phyloP scores from a whole-genome alignment of 441 rosid genomes.

The Pelargonium exstipulatum region DNA sequence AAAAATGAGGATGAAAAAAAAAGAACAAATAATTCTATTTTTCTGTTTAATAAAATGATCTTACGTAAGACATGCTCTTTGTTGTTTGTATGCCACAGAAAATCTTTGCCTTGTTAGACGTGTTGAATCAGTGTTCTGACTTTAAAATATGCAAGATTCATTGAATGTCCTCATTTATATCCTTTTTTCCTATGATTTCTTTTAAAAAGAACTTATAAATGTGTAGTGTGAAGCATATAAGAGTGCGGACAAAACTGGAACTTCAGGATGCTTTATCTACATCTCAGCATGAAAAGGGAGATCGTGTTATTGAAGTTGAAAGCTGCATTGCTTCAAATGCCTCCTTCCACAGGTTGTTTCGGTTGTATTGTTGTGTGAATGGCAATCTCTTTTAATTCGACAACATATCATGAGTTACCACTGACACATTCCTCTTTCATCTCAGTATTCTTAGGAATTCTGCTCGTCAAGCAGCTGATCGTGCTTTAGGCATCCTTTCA shows the following conservation, averaged over 20 bases:
- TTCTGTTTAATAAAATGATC: no score
- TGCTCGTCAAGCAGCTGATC: conserved; percentile 57
- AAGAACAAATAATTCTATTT: no score
- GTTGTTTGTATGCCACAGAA: no score
- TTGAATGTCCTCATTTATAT: not conserved
- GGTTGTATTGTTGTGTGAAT: conserved; percentile 15
- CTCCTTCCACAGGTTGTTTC: conserved; percentile 62
- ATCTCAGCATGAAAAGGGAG: conserved; percentile 43
- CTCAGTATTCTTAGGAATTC: conserved; percentile 57
- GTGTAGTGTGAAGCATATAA: conserved; percentile 67
- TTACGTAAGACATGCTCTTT: no score
- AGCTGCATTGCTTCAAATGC: conserved; percentile 71
- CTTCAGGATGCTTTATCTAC: conserved; percentile 58
- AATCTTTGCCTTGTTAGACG: no score
- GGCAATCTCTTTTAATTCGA: conserved; percentile 1
- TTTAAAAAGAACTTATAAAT: conserved; percentile 14
- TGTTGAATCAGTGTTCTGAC: no score
- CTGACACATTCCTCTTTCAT: conserved; percentile 27
- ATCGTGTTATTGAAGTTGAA: conserved; percentile 79
- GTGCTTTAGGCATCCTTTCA: conserved; percentile 40
- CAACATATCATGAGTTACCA: conserved; percentile 12
- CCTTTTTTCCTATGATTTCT: not conserved
- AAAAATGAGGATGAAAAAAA: no score
- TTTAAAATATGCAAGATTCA: no score
- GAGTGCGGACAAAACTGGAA: conserved; percentile 63